A percentile compares a stretch with the other conserved stretches of the same genome.
Evolutionary conservation across 345 rosid genomes (phyloP).

Genomic region (Linum lewisii): DNA sequence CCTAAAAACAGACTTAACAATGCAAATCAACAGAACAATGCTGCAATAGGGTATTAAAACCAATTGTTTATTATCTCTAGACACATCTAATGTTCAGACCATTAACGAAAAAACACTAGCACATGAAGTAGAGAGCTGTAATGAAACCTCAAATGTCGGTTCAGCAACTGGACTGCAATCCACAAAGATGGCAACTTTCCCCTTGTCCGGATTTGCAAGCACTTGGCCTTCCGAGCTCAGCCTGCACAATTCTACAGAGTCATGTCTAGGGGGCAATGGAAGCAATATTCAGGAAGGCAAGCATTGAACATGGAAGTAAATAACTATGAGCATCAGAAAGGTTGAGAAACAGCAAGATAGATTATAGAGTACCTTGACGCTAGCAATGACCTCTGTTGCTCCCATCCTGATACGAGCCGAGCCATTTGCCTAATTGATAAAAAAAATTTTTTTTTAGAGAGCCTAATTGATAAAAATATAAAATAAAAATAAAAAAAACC

Average conservation of each 20-base stretch:
- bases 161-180: conserved; percentile 88
- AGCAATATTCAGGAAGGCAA: too few relatives aligned
- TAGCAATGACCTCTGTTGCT: conserved; percentile 81
- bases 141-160: conserved; percentile 64
- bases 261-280: not conserved
- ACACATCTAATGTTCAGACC: too few relatives aligned
- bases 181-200: conserved; percentile 64
- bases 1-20: conserved; percentile 34
- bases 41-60: too few relatives aligned
- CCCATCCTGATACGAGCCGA: conserved; percentile 74
- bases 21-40: not conserved
- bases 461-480: conserved; percentile 35
- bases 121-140: conserved; percentile 7
- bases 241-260: conserved; percentile 30
- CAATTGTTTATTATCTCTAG: too few relatives aligned
- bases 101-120: not conserved
- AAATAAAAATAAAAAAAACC: not conserved
- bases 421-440: too few relatives aligned
- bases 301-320: not conserved
- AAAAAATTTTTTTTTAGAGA: too few relatives aligned
- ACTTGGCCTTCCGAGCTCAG: conserved; percentile 84
- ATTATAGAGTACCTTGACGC: conserved; percentile 59
- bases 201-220: conserved; percentile 65
- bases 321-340: not conserved
- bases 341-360: not conserved